Conservation (phyloP, 176 grass and related monocot genomes). For the Triticum dicoccoides region DNA sequence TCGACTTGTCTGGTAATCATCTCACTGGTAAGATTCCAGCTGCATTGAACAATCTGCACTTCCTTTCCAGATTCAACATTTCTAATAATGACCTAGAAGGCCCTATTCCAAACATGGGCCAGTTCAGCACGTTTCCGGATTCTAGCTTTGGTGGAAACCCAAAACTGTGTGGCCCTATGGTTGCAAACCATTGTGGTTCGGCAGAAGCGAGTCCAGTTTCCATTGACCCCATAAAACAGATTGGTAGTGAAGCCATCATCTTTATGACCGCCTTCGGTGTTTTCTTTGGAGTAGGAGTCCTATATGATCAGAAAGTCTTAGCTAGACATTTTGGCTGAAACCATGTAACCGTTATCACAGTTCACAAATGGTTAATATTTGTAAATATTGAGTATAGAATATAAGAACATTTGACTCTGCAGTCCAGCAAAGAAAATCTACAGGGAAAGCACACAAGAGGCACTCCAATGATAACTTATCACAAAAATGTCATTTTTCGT, state of each 20-base stretch:
- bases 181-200: background rate
- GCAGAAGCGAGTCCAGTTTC: background rate
- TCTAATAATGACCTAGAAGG: constrained; percentile 47
- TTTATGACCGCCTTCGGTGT: background rate
- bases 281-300: constrained; percentile 29
- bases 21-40: constrained; percentile 35
- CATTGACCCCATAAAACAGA: background rate
- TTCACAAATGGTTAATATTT: background rate
- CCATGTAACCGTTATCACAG: too few relatives aligned
- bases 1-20: constrained; percentile 35
- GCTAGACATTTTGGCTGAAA: background rate
- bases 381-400: background rate
- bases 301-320: constrained; percentile 28
- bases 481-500: background rate
- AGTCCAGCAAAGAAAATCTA: background rate
- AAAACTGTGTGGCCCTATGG: constrained; percentile 30
- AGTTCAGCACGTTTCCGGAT: constrained; percentile 40
- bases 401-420: background rate
- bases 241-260: background rate
- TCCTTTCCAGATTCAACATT: constrained; percentile 39
- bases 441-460: too few relatives aligned
- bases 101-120: constrained; percentile 13
- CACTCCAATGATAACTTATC: background rate
- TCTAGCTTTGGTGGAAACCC: constrained; percentile 16
- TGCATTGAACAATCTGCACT: constrained; percentile 21